phyloP scores from a whole-genome alignment of 345 rosid genomes.

The Rhodamnia rubescens region DNA sequence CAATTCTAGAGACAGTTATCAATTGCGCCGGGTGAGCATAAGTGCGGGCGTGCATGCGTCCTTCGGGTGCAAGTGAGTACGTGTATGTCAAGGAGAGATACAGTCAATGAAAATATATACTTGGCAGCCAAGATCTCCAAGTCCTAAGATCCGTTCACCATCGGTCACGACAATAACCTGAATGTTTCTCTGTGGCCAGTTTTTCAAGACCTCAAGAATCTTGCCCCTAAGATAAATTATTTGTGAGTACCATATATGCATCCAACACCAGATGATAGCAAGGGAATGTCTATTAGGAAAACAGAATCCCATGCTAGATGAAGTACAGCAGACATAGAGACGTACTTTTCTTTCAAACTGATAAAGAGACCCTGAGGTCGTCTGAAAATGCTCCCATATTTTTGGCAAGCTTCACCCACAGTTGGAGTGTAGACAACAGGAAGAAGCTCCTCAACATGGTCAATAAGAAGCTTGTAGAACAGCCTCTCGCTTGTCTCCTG shows the following conservation, averaged over 20 bases:
- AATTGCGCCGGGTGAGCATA: neutral
- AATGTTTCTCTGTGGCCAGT: slow-evolving; percentile 91
- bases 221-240: slow-evolving; percentile 44
- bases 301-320: neutral
- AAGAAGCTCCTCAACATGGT: slow-evolving; percentile 86
- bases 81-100: neutral
- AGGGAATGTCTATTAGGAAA: neutral
- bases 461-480: slow-evolving; percentile 84
- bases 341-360: slow-evolving; percentile 87
- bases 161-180: slow-evolving; percentile 96
- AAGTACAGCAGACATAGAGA: neutral
- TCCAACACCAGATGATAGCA: neutral
- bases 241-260: neutral
- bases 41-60: neutral
- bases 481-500: slow-evolving; percentile 80
- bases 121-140: slow-evolving; percentile 98
- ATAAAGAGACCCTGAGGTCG: slow-evolving; percentile 96
- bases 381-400: slow-evolving; percentile 86
- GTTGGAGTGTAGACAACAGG: slow-evolving; percentile 95
- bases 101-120: slow-evolving; percentile 15
- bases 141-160: slow-evolving; percentile 89
- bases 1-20: neutral
- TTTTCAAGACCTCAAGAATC: slow-evolving; percentile 76
- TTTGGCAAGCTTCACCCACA: slow-evolving; percentile 97
- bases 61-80: neutral